These are phyloP conservation scores for Colletotrichum sp. DNA, from an alignment of 2,329 filamentous ascomycete genomes.

Conservation along the genomic window DNA sequence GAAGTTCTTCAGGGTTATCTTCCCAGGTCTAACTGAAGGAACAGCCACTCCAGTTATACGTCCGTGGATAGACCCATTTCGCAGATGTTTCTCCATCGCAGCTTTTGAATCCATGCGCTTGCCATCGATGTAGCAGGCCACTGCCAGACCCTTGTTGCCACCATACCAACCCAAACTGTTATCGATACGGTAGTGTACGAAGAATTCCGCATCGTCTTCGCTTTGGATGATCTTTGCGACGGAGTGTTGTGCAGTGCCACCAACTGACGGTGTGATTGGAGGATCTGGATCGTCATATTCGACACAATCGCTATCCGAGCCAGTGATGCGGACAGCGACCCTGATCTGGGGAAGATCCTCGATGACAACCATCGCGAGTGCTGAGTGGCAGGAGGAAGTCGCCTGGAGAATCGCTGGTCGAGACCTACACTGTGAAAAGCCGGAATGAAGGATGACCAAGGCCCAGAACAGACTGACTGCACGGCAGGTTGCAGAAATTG, in stretches of 20 bases:
- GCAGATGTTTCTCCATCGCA: neutral
- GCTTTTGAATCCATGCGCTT: neutral
- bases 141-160: accelerated
- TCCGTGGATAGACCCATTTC: accelerated
- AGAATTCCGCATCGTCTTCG: neutral
- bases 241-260: neutral
- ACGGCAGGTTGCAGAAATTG: neutral
- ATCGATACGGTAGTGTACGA: neutral
- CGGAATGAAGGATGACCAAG: neutral
- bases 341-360: neutral
- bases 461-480: neutral
- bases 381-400: neutral
- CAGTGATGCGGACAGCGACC: neutral
- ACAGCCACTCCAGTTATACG: accelerated
- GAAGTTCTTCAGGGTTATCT: neutral
- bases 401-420: neutral
- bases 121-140: neutral
- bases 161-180: neutral
- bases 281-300: neutral
- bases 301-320: neutral
- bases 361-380: constrained; percentile 2
- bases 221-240: neutral
- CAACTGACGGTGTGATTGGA: accelerated
- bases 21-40: neutral
- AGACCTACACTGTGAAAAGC: neutral